Evolutionary conservation across 768 basidiomycete genomes (phyloP).

Genomic region (Kwoniella pini): DNA sequence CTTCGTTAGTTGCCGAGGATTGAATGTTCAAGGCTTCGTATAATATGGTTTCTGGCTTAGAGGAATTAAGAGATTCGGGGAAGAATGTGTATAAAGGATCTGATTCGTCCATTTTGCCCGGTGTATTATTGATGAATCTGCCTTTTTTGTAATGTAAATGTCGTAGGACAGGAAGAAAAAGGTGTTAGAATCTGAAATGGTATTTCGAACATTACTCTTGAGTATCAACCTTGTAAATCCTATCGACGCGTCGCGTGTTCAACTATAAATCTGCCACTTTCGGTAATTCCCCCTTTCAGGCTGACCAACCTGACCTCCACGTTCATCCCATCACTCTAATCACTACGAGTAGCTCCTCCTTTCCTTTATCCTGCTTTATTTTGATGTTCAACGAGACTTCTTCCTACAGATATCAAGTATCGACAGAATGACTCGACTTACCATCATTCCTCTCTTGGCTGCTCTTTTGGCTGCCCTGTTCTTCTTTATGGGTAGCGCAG

Average conservation of each 20-base stretch:
- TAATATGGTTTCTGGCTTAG: slow-evolving; percentile 54
- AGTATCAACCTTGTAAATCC: background rate
- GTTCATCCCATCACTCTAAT: background rate
- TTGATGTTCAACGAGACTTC: background rate
- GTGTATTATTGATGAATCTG: background rate
- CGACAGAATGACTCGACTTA: slow-evolving; percentile 28
- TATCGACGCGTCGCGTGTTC: slow-evolving; percentile 23
- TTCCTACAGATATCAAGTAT: background rate
- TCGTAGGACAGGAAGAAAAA: too few species aligned
- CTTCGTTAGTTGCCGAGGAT: slow-evolving; percentile 63
- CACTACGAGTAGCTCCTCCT: background rate
- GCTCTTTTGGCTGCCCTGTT: slow-evolving; percentile 52
- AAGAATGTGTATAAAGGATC: slow-evolving; percentile 51
- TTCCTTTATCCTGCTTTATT: background rate
- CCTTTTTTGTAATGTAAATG: too few species aligned
- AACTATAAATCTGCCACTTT: background rate
- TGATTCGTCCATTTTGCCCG: slow-evolving; percentile 39
- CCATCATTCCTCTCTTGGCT: slow-evolving; percentile 36
- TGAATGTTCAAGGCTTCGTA: slow-evolving; percentile 70
- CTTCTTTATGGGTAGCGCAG: slow-evolving; percentile 55
- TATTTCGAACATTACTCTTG: background rate
- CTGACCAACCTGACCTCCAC: background rate
- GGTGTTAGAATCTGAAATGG: too few species aligned
- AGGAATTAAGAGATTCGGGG: slow-evolving; percentile 13
- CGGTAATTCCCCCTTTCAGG: background rate